A percentile compares a stretch with the other conserved stretches of the same genome.
These are phyloP conservation scores for Piper longum DNA, from an alignment of 164 flowering plant genomes.

Conservation along the genomic window DNA sequence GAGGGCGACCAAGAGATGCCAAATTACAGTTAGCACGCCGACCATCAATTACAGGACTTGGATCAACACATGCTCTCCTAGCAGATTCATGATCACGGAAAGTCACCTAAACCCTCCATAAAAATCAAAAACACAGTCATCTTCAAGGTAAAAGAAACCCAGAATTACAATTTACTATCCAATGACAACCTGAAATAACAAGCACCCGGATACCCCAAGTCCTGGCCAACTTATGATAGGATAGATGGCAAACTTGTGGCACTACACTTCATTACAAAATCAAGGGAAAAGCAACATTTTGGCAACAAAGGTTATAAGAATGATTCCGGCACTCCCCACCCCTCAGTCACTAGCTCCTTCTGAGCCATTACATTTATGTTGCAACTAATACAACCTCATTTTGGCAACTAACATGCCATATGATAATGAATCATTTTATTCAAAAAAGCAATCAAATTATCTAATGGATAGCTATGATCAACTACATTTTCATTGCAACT, in stretches of 20 bases:
- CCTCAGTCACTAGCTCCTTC: too few species aligned
- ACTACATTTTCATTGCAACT: background rate
- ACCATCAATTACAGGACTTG: slow-evolving; percentile 80
- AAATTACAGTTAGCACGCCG: slow-evolving; percentile 86
- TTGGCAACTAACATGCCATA: too few species aligned
- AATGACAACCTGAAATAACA: background rate
- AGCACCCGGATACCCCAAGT: background rate
- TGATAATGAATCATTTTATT: too few species aligned
- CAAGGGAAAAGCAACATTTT: too few species aligned
- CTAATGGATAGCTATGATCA: background rate
- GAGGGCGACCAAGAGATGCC: slow-evolving; percentile 89
- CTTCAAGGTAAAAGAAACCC: background rate
- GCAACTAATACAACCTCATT: too few species aligned
- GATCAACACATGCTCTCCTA: slow-evolving; percentile 82
- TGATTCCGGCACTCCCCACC: too few species aligned
- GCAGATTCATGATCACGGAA: slow-evolving; percentile 85
- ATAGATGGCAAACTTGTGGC: too few species aligned
- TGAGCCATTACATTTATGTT: too few species aligned
- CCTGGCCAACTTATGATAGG: background rate
- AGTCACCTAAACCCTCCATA: slow-evolving; percentile 83
- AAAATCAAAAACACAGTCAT: slow-evolving; percentile 35
- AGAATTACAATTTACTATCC: background rate
- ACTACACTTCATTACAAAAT: too few species aligned
- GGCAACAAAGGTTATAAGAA: too few species aligned
- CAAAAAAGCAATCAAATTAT: too few species aligned